Conservation (phyloP, 805 yeast species). For the Cyberlindnera mrakii region DNA sequence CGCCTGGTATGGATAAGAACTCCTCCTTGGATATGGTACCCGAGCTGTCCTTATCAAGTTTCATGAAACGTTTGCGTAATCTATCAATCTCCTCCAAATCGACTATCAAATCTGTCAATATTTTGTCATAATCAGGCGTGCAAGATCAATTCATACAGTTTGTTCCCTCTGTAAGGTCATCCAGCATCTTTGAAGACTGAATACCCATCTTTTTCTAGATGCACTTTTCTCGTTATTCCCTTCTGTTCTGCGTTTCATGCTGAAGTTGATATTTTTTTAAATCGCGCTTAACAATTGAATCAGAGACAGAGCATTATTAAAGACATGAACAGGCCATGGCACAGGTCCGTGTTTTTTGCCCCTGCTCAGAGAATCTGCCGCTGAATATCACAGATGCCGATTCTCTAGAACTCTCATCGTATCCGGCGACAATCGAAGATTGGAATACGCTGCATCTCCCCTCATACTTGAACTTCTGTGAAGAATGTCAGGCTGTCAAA, state of each 20-base stretch:
- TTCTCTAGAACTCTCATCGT: slow-evolving; percentile 10
- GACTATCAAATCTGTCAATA: slow-evolving; percentile 33
- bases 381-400: slow-evolving; percentile 1
- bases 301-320: neutral
- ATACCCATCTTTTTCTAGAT: slow-evolving; percentile 39
- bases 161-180: slow-evolving; percentile 72
- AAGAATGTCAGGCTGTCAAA: slow-evolving; percentile 20
- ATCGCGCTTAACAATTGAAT: neutral
- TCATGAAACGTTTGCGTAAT: slow-evolving; percentile 88
- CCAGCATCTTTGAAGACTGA: slow-evolving; percentile 55
- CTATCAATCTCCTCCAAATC: slow-evolving; percentile 90
- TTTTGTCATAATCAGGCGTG: neutral
- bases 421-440: slow-evolving; percentile 19
- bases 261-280: neutral
- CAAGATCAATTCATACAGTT: slow-evolving; percentile 41
- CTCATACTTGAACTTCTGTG: slow-evolving; percentile 18
- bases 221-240: neutral
- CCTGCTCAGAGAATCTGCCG: slow-evolving; percentile 21
- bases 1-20: slow-evolving; percentile 89
- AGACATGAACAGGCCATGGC: neutral
- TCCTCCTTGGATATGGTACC: slow-evolving; percentile 91
- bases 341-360: slow-evolving; percentile 17
- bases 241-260: neutral
- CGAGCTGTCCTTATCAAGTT: slow-evolving; percentile 84
- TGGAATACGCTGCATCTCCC: slow-evolving; percentile 14